Conservation (phyloP, 192 early-diverging fungal species). For the Dispira simplex region DNA sequence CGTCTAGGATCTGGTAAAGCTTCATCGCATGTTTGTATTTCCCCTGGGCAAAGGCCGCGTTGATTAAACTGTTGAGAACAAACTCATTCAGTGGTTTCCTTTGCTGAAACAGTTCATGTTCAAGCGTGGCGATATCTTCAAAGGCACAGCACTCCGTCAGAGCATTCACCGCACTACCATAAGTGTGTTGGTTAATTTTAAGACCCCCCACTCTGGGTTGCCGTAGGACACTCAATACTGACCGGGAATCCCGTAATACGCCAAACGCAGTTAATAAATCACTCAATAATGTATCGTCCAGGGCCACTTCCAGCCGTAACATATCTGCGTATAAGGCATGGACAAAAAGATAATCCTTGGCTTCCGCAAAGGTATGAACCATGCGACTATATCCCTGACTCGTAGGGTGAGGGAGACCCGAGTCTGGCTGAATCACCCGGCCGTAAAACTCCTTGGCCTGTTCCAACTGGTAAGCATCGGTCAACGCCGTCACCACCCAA, state of each 20-base stretch:
- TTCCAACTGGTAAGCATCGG: too few relatives aligned
- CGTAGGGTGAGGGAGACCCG: background rate
- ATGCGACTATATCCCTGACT: background rate
- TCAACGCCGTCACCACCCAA: too few relatives aligned
- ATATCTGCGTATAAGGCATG: background rate
- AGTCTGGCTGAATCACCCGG: background rate
- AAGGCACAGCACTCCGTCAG: background rate
- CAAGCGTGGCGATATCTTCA: background rate
- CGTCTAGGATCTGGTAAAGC: background rate
- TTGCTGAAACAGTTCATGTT: background rate
- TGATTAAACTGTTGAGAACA: background rate
- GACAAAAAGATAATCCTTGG: background rate
- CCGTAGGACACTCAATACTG: background rate
- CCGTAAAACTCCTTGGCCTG: too few relatives aligned
- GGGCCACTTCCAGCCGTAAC: background rate
- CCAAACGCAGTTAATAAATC: constrained; percentile 1
- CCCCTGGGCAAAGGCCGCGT: constrained; percentile 2
- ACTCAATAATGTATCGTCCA: background rate
- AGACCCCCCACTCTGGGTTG: too few relatives aligned
- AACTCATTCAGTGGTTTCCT: too few relatives aligned
- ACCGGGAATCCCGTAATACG: background rate
- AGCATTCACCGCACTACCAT: background rate
- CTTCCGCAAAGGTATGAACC: background rate
- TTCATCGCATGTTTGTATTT: background rate
- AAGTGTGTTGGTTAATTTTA: too few relatives aligned